These are phyloP conservation scores for Backusella luteola DNA, from an alignment of 192 early-diverging fungal genomes.

Conservation along the genomic window DNA sequence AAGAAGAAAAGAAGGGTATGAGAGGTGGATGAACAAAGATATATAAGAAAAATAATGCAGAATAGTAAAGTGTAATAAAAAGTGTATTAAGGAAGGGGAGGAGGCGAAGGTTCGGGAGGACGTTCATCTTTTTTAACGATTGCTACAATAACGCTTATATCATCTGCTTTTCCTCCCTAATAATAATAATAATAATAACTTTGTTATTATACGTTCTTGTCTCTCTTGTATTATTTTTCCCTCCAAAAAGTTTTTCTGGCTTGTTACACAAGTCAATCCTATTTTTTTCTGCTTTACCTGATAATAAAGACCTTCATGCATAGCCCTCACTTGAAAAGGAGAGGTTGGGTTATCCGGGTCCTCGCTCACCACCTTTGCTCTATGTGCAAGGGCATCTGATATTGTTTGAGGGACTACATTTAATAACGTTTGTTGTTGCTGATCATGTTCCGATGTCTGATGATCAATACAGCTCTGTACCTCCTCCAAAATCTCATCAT, in stretches of 20 bases:
- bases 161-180: conserved; percentile 93
- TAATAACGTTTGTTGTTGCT: conserved; percentile 20
- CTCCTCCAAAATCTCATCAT: conserved; percentile 94
- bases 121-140: conserved; percentile 74
- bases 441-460: conserved; percentile 21
- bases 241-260: conserved; percentile 26
- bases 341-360: conserved; percentile 71
- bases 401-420: conserved; percentile 70
- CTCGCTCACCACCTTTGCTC: conserved; percentile 78
- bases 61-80: neutral
- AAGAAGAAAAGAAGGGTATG: neutral
- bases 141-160: conserved; percentile 85
- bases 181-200: conserved; percentile 42
- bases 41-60: conserved; percentile 2
- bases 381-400: conserved; percentile 73
- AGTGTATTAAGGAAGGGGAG: conserved; percentile 1
- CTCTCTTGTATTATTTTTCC: neutral
- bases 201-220: neutral
- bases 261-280: neutral
- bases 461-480: conserved; percentile 49
- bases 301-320: conserved; percentile 79
- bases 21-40: neutral
- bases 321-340: conserved; percentile 92
- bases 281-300: conserved; percentile 21
- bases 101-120: conserved; percentile 46